Evolutionary conservation across 176 grass and related monocot species (phyloP).

Genomic region (Poa pratensis): DNA sequence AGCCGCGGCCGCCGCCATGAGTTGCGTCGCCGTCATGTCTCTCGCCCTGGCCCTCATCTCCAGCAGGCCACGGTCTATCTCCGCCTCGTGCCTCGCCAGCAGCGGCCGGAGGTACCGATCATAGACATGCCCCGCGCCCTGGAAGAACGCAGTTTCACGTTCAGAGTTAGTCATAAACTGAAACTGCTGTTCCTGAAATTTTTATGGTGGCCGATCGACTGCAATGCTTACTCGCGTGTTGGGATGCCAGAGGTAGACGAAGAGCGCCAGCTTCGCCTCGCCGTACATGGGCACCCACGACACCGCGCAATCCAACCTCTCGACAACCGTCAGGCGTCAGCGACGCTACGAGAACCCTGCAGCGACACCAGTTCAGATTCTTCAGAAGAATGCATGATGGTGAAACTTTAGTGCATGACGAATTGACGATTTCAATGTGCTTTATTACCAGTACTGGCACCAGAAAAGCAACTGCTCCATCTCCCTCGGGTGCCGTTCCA

Average conservation of each 20-base stretch:
- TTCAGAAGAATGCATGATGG: neutral
- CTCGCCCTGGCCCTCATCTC: slow-evolving; percentile 55
- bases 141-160: slow-evolving; percentile 26
- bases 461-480: slow-evolving; percentile 77
- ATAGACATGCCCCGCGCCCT: slow-evolving; percentile 70
- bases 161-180: neutral
- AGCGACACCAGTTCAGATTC: neutral
- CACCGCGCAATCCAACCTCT: slow-evolving; percentile 53
- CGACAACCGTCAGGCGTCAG: slow-evolving; percentile 57
- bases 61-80: slow-evolving; percentile 60
- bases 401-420: too few relatives aligned
- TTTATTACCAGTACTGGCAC: slow-evolving; percentile 77
- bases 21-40: slow-evolving; percentile 48
- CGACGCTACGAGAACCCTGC: slow-evolving; percentile 72
- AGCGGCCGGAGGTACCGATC: slow-evolving; percentile 59
- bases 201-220: too few relatives aligned
- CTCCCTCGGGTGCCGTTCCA: slow-evolving; percentile 53
- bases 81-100: slow-evolving; percentile 62
- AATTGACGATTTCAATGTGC: neutral
- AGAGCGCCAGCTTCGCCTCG: slow-evolving; percentile 67
- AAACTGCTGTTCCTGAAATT: neutral
- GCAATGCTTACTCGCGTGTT: slow-evolving; percentile 48
- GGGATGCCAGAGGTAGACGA: slow-evolving; percentile 78
- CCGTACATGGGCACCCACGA: slow-evolving; percentile 86
- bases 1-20: slow-evolving; percentile 36